These are phyloP conservation scores for Lentinula sp. DNA, from an alignment of 768 basidiomycete genomes.

Conservation along the genomic window DNA sequence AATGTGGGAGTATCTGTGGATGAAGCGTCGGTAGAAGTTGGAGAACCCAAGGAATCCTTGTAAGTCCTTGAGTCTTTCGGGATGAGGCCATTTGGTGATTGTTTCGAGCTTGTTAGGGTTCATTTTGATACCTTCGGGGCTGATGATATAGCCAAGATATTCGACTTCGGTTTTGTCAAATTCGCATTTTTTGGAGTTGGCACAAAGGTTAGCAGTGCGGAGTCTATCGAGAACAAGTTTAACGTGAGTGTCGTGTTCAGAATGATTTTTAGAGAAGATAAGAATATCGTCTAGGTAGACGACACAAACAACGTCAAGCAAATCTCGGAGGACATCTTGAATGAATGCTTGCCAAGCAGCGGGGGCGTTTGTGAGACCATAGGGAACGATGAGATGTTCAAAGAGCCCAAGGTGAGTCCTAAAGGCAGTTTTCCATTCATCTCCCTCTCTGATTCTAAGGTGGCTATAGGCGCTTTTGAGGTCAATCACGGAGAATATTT, in stretches of 20 bases:
- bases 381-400: slow-evolving; percentile 34
- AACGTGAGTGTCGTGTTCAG: slow-evolving; percentile 14
- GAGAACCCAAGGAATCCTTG: slow-evolving; percentile 37
- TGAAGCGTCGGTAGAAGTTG: too few relatives aligned
- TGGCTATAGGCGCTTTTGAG: too few relatives aligned
- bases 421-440: slow-evolving; percentile 28
- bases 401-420: slow-evolving; percentile 22
- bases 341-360: slow-evolving; percentile 31
- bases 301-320: slow-evolving; percentile 22
- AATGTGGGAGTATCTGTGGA: slow-evolving; percentile 22
- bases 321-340: slow-evolving; percentile 31
- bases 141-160: slow-evolving; percentile 24
- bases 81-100: slow-evolving; percentile 32
- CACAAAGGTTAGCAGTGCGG: slow-evolving; percentile 20
- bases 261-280: slow-evolving; percentile 23
- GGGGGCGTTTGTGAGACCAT: slow-evolving; percentile 28
- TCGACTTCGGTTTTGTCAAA: slow-evolving; percentile 13
- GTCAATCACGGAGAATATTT: too few relatives aligned
- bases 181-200: slow-evolving; percentile 29
- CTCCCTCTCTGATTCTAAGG: slow-evolving; percentile 17
- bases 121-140: slow-evolving; percentile 23
- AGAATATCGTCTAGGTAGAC: slow-evolving; percentile 39
- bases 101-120: slow-evolving; percentile 28
- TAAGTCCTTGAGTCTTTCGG: slow-evolving; percentile 22
- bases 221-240: slow-evolving; percentile 15